Evolutionary conservation across 805 yeast genomes (phyloP).

Genomic region (Cyberlindnera petersonii): DNA sequence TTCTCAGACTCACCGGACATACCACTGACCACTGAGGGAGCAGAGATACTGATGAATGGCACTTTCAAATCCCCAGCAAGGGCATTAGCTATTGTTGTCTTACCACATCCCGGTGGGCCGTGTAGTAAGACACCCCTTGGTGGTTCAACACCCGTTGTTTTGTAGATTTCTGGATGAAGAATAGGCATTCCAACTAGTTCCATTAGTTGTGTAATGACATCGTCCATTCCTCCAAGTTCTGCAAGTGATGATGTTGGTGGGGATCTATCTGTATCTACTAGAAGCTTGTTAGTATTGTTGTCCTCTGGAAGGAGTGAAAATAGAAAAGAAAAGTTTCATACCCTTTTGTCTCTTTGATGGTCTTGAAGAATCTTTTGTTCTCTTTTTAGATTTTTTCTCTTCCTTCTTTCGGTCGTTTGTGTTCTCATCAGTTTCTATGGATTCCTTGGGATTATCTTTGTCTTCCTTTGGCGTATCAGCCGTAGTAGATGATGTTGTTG

Average conservation of each 20-base stretch:
- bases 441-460: conserved; percentile 3
- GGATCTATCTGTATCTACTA: conserved; percentile 50
- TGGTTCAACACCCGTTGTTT: conserved; percentile 87
- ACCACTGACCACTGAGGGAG: conserved; percentile 95
- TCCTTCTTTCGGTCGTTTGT: conserved; percentile 20
- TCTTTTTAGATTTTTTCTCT: conserved; percentile 43
- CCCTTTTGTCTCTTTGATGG: conserved; percentile 39
- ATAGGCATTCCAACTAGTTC: conserved; percentile 91
- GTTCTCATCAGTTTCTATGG: background rate
- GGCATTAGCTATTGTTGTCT: conserved; percentile 93
- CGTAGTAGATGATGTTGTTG: conserved; percentile 1
- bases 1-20: conserved; percentile 99
- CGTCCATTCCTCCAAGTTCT: conserved; percentile 86
- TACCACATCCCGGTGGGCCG: conserved; percentile 99
- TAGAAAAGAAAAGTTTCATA: conserved; percentile 12
- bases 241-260: conserved; percentile 68
- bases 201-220: conserved; percentile 78
- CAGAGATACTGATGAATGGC: conserved; percentile 86
- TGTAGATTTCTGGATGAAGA: conserved; percentile 86
- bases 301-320: conserved; percentile 7
- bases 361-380: conserved; percentile 41
- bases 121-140: conserved; percentile 91
- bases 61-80: conserved; percentile 92
- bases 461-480: conserved; percentile 7
- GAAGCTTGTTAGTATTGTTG: conserved; percentile 25